phyloP scores from a whole-genome alignment of 1,139 yeast genomes.

The Wickerhamomyces sp. region DNA sequence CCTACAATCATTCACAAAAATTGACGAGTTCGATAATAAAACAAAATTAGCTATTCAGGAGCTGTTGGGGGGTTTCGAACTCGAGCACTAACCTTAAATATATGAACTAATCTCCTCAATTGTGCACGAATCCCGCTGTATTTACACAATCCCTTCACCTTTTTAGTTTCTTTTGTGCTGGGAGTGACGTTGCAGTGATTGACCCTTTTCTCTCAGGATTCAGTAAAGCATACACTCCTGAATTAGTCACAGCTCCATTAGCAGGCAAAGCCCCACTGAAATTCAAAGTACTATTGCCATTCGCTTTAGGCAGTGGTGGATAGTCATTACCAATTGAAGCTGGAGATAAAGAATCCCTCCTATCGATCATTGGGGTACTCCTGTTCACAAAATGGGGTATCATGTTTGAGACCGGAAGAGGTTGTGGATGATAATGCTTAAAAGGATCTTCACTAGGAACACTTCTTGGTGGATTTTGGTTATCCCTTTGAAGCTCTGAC shows the following conservation, averaged over 20 bases:
- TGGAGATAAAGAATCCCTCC: constrained; percentile 2
- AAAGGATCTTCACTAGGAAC: constrained; percentile 17
- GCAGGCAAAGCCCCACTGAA: no score
- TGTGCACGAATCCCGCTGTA: background rate
- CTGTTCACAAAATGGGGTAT: background rate
- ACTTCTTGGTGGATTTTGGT: constrained; percentile 28
- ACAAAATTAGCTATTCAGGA: no score
- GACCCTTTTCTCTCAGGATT: constrained; percentile 19
- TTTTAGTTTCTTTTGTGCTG: constrained; percentile 9
- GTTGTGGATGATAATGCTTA: constrained; percentile 4
- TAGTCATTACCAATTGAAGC: no score
- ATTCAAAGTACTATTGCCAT: no score
- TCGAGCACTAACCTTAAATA: background rate
- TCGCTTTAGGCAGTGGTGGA: no score
- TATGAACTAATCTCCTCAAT: no score
- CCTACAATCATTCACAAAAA: no score
- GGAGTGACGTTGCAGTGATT: background rate
- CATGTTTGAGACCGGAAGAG: constrained; percentile 10
- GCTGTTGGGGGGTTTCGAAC: no score
- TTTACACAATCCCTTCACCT: constrained; percentile 2
- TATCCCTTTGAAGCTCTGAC: constrained; percentile 9
- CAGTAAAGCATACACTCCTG: constrained; percentile 23
- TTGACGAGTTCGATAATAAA: no score
- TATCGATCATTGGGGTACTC: background rate
- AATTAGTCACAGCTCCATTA: constrained; percentile 1